Evolutionary conservation across 805 yeast species (phyloP), one percentile per base, ranked within the genome.

Genomic region (Candida endomychidarum): DNA sequence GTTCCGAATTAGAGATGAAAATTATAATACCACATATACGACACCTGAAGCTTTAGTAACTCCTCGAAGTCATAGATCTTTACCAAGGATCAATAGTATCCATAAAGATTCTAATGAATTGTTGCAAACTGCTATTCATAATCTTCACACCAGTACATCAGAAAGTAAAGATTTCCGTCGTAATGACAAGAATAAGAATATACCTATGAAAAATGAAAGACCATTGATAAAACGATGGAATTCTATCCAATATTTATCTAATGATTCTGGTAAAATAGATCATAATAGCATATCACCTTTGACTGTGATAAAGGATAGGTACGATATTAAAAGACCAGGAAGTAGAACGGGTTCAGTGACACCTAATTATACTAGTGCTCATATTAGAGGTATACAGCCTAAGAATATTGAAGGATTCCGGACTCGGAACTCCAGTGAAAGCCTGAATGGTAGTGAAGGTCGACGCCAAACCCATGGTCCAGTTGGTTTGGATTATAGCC

Each of bases 241-340:
- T 24, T 39, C 46, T 3, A 37, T 46, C 12, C 50, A 47, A 22
- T 43, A 45, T 25, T 32, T 43, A 21, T 28, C 38, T 10, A 4
- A 5, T 12, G 41, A 38, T 25, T 19, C 11, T 4, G 18, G 15
- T 2, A 32, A 24, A 14, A 7, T 7, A 21, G 44, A 37, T 28
- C 35, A 25, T 1, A 41, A 33, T 29, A 54, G 59, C 31, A 30
- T 56, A 2, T 58, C 63, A 2, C 64, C 65, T 2, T 48, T 60
- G 30, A 57, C 63, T 0, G 58, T 58, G 8, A 41, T 60, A 14
- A 42, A 50, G 29, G 65, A 61, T 31, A 51, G 54, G 31, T 60
- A 59, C 38, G 47, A 60, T 37, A 58, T 56, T 14, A 51, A 34
- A 37, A 30, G 56, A 15, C 63, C 62, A 1, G 37, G 30, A 6